Evolutionary conservation across 2,329 filamentous ascomycete genomes (phyloP).

Genomic region (Cryphonectria carpinicola): DNA sequence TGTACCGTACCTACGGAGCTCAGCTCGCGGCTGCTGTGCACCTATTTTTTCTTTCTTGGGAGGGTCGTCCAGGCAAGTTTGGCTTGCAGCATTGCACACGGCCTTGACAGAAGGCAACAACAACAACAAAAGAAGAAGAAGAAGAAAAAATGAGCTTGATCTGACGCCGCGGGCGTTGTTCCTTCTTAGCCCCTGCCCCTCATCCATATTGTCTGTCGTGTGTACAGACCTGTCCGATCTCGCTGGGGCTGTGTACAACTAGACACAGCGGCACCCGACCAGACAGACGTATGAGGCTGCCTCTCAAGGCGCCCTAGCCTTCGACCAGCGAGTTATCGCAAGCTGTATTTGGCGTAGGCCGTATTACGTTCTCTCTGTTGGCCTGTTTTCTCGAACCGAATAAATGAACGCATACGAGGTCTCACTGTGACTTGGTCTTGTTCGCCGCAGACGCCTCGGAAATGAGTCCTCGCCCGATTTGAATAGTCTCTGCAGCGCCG

Average conservation of each 20-base stretch:
- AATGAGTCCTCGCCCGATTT: conserved; percentile 60
- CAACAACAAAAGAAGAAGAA: not conserved
- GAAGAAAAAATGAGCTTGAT: not conserved
- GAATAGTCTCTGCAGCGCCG: conserved; percentile 60
- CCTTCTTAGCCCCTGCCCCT: not conserved
- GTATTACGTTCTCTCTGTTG: not conserved
- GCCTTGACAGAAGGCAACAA: not conserved
- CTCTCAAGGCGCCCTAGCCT: not conserved
- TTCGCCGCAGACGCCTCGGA: conserved; percentile 41
- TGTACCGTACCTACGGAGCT: not conserved
- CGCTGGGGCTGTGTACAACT: conserved; percentile 1
- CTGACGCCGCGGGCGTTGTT: not conserved
- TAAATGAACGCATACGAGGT: not conserved
- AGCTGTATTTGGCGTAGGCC: not conserved
- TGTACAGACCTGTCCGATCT: not conserved
- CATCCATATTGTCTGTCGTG: not conserved
- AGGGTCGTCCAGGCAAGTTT: not conserved
- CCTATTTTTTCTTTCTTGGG: not conserved
- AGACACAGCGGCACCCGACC: not conserved
- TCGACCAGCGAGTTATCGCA: not conserved
- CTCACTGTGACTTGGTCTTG: conserved; percentile 27
- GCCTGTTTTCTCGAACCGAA: not conserved
- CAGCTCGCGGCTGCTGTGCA: not conserved
- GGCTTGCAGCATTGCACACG: not conserved
- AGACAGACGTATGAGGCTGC: not conserved